These are phyloP conservation scores for Teunomyces gatunensis DNA, from an alignment of 805 yeast genomes.

Conservation along the genomic window DNA sequence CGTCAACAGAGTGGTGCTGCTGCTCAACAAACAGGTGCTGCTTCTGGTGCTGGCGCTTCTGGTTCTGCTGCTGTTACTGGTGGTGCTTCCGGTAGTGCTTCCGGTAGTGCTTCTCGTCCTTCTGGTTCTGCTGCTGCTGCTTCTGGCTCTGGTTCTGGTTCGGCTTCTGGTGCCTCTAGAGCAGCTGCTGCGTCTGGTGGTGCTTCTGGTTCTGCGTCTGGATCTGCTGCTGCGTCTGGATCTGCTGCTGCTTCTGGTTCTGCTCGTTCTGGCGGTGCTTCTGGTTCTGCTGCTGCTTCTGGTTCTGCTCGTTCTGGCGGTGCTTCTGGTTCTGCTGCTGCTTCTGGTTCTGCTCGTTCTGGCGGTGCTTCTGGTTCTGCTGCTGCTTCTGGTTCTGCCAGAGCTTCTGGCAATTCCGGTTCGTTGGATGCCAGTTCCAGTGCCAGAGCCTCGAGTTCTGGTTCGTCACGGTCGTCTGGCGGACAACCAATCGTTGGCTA, in stretches of 20 bases:
- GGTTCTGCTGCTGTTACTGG: slow-evolving; percentile 2
- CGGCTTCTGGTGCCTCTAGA: slow-evolving; percentile 2
- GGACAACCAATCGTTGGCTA: slow-evolving; percentile 3
- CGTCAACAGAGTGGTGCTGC: too few relatives aligned
- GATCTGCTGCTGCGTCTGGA: too few relatives aligned
- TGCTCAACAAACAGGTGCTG: slow-evolving; percentile 1
- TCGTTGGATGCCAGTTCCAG: slow-evolving; percentile 6
- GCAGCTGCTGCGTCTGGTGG: not conserved
- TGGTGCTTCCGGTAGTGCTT: not conserved
- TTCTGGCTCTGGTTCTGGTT: not conserved
- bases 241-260: slow-evolving; percentile 7
- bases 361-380: slow-evolving; percentile 1
- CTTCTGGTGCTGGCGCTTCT: not conserved
- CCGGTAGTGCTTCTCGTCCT: not conserved
- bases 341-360: slow-evolving; percentile 6
- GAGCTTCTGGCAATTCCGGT: slow-evolving; percentile 3
- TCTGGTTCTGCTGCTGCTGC: not conserved
- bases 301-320: slow-evolving; percentile 6
- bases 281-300: not conserved
- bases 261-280: slow-evolving; percentile 6
- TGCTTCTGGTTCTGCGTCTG: slow-evolving; percentile 1
- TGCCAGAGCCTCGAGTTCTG: slow-evolving; percentile 4
- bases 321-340: slow-evolving; percentile 7
- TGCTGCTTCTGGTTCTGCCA: slow-evolving; percentile 1
- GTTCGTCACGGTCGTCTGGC: slow-evolving; percentile 1